Evolutionary conservation across 306 rosid species (phyloP), one percentile per base, ranked within the genome.

Genomic region (Sicyos baderoa): DNA sequence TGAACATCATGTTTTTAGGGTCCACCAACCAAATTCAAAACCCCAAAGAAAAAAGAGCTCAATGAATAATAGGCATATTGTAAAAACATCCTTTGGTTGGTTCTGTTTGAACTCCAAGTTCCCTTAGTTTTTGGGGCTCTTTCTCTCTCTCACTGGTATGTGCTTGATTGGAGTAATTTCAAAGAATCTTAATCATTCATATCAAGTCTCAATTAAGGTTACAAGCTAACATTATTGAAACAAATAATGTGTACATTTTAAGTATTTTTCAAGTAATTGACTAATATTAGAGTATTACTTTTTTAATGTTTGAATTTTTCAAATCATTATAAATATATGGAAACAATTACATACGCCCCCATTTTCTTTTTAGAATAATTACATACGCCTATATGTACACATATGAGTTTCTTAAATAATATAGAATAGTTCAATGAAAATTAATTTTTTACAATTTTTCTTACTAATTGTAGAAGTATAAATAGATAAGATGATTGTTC

Each of bases 1-100:
- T 67, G 70, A 49, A 65, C 54, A 76, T 47, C 48, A 45, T 21
- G 72, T 7, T 21, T 16, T 67, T 3, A 45, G 72, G 72, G 72
- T 67, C 72, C 72, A 27, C 72, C 9, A n/a, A 55, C 11, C 63
- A 8, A 8, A 42, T 8, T 7, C 21, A 65, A 18, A 44, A 18
- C 25, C 35, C 11, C 6, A 2, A 29, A 32, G 3, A 60, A 27
- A 14, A 58, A 7, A n/a, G 14, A 60, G 4, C 5, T 63, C 29
- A 61, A 35, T 61, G 49, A n/a, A 35, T 61, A 4, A 9, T 61
- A n/a, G 68, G 49, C 44, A 37, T 37, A 9, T 61, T 35, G n/a
- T n/a, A n/a, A n/a, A n/a, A n/a, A n/a, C 1, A 17, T 27, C 47
- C 58, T 54, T 19, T 54, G 58, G 58, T 54, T 54, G 58, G 58